A percentile compares a stretch with the other conserved stretches of the same genome.
These are phyloP conservation scores for Fusarium musae DNA, from an alignment of 2,329 filamentous ascomycete species.

Conservation along the genomic window DNA sequence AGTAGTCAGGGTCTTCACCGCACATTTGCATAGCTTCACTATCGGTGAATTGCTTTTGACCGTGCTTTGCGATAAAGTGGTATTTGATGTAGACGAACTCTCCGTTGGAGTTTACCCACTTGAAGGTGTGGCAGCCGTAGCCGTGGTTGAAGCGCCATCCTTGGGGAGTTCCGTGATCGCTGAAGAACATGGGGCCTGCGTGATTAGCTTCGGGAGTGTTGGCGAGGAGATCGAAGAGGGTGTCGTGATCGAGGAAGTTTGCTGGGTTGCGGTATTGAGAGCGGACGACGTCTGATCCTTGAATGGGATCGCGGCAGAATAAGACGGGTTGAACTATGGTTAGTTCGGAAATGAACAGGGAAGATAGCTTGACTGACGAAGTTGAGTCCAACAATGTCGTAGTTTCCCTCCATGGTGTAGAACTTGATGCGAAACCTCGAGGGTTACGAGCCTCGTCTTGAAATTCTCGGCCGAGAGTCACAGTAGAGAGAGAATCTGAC, in stretches of 20 bases:
- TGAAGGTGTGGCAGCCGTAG: constrained; percentile 14
- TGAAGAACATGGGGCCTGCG: constrained; percentile 11
- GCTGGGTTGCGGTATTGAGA: constrained; percentile 3
- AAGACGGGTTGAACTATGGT: neutral
- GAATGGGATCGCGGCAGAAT: constrained; percentile 14
- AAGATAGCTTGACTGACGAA: neutral
- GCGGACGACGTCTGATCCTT: constrained; percentile 11
- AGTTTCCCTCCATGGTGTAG: neutral
- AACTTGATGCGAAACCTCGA: constrained; percentile 5
- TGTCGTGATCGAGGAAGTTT: constrained; percentile 10
- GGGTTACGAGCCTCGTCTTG: constrained; percentile 8
- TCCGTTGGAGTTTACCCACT: constrained; percentile 2
- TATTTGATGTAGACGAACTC: constrained; percentile 14
- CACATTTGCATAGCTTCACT: constrained; percentile 13
- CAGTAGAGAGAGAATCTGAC: constrained; percentile 7
- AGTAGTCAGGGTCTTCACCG: constrained; percentile 6
- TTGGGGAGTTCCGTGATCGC: neutral
- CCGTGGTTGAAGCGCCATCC: constrained; percentile 16
- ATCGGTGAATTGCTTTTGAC: constrained; percentile 9
- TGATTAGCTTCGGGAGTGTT: neutral
- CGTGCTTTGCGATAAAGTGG: constrained; percentile 13
- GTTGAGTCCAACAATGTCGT: neutral
- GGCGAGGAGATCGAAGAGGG: constrained; percentile 1
- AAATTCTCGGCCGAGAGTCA: neutral
- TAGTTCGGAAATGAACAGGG: too few species aligned